Percentiles rank a stretch among this genome's conserved stretches.
These are phyloP conservation scores for Calonectria naviculata DNA, from an alignment of 2,329 filamentous ascomycete genomes.

Conservation along the genomic window DNA sequence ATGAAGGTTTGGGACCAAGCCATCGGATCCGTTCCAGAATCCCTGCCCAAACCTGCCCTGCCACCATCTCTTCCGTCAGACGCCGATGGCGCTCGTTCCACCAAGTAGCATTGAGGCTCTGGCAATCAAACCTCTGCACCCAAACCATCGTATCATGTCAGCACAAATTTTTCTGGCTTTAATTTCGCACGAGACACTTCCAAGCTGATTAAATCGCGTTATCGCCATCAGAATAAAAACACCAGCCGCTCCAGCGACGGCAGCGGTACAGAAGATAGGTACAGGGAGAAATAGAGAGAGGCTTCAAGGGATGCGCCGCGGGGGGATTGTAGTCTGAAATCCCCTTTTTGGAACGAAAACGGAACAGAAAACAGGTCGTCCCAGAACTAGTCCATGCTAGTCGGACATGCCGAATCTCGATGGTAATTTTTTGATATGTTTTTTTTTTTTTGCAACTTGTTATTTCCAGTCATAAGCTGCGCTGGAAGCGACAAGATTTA, in stretches of 20 bases:
- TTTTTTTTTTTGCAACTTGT: neutral
- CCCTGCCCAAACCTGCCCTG: neutral
- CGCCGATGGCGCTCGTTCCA: slow-evolving; percentile 9
- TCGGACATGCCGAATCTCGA: slow-evolving; percentile 14
- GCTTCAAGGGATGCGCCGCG: neutral
- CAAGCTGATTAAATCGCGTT: slow-evolving; percentile 27
- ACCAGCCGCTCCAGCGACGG: slow-evolving; percentile 3
- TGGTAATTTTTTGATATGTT: neutral
- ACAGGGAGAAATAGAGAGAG: slow-evolving; percentile 7
- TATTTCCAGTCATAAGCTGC: slow-evolving; percentile 15
- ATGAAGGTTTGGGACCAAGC: neutral
- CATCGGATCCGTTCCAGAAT: neutral
- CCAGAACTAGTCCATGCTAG: slow-evolving; percentile 3
- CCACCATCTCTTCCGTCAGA: slow-evolving; percentile 1
- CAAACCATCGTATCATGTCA: neutral
- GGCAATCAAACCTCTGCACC: neutral
- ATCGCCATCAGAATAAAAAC: slow-evolving; percentile 14
- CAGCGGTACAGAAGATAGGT: slow-evolving; percentile 13
- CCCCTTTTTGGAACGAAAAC: neutral
- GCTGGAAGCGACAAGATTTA: slow-evolving; percentile 25
- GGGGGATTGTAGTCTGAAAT: neutral
- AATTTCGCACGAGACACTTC: slow-evolving; percentile 25
- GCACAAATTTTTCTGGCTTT: slow-evolving; percentile 8
- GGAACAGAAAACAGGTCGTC: slow-evolving; percentile 1
- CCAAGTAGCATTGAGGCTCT: slow-evolving; percentile 9